phyloP scores from a whole-genome alignment of 73 alveolate genomes.

The Stentor roeselii region DNA sequence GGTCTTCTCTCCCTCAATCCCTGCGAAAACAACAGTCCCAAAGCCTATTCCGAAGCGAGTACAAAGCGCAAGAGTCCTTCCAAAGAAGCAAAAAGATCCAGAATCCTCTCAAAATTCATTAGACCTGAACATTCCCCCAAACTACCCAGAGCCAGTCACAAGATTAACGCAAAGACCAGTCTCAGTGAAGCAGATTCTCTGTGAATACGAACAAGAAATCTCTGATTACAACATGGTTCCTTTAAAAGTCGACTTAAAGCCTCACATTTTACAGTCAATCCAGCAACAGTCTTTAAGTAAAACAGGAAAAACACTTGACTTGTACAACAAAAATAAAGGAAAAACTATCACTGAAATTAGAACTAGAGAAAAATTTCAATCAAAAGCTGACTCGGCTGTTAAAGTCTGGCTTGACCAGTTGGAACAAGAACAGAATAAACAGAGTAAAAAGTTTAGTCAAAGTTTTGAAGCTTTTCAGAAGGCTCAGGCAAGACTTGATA shows the following conservation, averaged over 20 bases:
- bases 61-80: too few species aligned
- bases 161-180: not conserved
- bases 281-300: not conserved
- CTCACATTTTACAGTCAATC: not conserved
- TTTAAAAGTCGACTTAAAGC: not conserved
- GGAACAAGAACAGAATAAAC: not conserved
- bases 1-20: too few species aligned
- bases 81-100: too few species aligned
- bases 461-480: too few species aligned
- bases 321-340: not conserved
- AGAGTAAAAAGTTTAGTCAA: too few species aligned
- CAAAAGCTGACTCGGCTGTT: not conserved
- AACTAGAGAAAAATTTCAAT: not conserved
- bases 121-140: not conserved
- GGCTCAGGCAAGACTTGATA: not conserved
- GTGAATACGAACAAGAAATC: not conserved
- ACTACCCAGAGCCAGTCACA: not conserved
- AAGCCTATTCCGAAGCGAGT: too few species aligned
- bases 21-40: too few species aligned
- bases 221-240: not conserved
- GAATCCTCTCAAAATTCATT: too few species aligned
- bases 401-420: not conserved
- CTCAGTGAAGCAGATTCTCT: not conserved
- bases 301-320: not conserved
- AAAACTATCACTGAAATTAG: constrained; percentile 2